Conservation (phyloP, 305 asterid genomes). For the Fraxinus dipetala region DNA sequence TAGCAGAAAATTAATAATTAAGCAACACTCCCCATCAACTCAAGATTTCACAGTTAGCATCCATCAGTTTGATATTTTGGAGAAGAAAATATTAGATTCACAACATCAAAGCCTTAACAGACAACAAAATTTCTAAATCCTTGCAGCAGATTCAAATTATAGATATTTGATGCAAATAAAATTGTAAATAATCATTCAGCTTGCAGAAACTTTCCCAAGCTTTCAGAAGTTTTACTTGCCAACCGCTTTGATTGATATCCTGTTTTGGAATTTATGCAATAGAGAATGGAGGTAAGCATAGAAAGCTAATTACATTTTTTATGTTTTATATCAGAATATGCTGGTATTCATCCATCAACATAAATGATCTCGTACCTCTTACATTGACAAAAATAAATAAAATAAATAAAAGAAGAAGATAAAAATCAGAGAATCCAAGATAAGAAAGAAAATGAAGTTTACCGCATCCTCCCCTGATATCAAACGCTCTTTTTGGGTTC, state of each 20-base stretch:
- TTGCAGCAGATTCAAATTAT: not conserved
- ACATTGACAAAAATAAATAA: not conserved
- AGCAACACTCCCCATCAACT: not conserved
- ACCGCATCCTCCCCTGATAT: conserved; percentile 63
- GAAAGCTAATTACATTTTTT: not conserved
- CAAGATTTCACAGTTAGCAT: not conserved
- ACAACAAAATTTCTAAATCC: not conserved
- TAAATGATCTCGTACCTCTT: not conserved
- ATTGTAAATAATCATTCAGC: not conserved
- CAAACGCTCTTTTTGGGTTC: conserved; percentile 51
- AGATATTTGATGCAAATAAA: not conserved
- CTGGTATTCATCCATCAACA: not conserved
- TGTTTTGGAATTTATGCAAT: not conserved
- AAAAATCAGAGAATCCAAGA: not conserved
- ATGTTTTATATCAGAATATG: not conserved
- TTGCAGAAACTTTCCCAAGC: not conserved
- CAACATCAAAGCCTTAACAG: not conserved
- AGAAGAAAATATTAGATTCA: not conserved
- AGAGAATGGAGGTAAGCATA: conserved; percentile 1
- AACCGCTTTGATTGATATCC: not conserved
- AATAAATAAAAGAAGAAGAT: not conserved
- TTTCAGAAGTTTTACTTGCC: not conserved
- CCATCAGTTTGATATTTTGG: not conserved
- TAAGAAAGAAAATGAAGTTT: not conserved
- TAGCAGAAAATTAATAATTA: not conserved